These are phyloP conservation scores for Penicillium sp. DNA, from an alignment of 2,329 filamentous ascomycete genomes.

Conservation along the genomic window DNA sequence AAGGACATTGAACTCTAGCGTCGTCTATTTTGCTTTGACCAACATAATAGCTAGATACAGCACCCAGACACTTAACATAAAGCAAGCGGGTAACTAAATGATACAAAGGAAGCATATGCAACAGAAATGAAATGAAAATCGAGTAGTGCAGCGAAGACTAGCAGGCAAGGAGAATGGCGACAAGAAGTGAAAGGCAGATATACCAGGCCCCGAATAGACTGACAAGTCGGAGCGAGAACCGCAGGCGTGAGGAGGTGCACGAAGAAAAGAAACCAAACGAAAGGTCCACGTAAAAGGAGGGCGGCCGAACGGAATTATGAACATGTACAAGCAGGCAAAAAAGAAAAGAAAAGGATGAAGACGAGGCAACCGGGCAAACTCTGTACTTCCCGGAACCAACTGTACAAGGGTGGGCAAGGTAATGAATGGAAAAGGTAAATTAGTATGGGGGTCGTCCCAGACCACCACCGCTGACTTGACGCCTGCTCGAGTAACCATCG, in stretches of 20 bases:
- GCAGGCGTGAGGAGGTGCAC: neutral
- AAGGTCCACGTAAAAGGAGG: slow-evolving; percentile 4
- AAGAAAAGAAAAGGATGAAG: slow-evolving; percentile 12
- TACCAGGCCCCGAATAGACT: slow-evolving; percentile 4
- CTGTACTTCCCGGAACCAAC: slow-evolving; percentile 18
- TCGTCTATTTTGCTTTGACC: slow-evolving; percentile 31
- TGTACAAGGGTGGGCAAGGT: slow-evolving; percentile 21
- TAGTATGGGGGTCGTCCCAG: slow-evolving; percentile 45
- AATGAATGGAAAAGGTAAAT: slow-evolving; percentile 15
- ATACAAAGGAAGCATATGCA: slow-evolving; percentile 25
- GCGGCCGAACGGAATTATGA: slow-evolving; percentile 24
- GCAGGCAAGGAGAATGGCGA: neutral
- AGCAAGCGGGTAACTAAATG: slow-evolving; percentile 10
- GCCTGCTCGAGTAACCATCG: slow-evolving; percentile 27
- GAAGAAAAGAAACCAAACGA: neutral
- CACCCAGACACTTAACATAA: slow-evolving; percentile 11
- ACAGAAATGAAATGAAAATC: slow-evolving; percentile 19
- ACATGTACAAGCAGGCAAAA: slow-evolving; percentile 26
- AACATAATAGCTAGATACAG: slow-evolving; percentile 31
- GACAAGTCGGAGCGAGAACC: neutral
- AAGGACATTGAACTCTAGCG: slow-evolving; percentile 10
- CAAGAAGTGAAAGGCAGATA: slow-evolving; percentile 12
- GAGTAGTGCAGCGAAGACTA: slow-evolving; percentile 20
- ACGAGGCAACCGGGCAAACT: slow-evolving; percentile 9
- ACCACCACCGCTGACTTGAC: slow-evolving; percentile 36